phyloP scores from a whole-genome alignment of 192 early-diverging fungal species.

The Coemansia sp. region DNA sequence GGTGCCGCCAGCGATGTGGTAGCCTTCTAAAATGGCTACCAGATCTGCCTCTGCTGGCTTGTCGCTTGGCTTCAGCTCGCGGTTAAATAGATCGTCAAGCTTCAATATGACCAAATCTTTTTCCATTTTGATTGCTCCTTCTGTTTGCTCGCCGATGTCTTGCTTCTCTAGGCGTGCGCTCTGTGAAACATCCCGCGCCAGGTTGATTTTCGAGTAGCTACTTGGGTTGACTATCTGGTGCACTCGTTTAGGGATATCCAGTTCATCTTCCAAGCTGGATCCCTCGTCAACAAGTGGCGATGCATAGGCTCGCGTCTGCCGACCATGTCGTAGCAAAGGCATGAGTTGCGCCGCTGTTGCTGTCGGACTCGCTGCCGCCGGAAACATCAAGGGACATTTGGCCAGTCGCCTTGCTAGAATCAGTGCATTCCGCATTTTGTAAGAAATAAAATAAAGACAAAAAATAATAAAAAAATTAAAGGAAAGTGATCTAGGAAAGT shows the following conservation, averaged over 20 bases:
- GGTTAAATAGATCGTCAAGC: slow-evolving; percentile 21
- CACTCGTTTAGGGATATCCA: slow-evolving; percentile 15
- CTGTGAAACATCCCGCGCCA: slow-evolving; percentile 19
- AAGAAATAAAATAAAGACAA: slow-evolving; percentile 1
- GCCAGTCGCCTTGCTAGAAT: slow-evolving; percentile 8
- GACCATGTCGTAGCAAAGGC: neutral
- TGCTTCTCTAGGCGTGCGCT: neutral
- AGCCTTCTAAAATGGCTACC: slow-evolving; percentile 37
- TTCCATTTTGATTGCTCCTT: neutral
- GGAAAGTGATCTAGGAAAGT: too few species aligned
- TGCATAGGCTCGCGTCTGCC: slow-evolving; percentile 9
- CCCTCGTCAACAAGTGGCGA: slow-evolving; percentile 8
- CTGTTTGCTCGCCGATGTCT: slow-evolving; percentile 11
- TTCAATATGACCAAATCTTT: neutral
- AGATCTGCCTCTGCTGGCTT: slow-evolving; percentile 9
- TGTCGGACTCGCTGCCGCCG: neutral
- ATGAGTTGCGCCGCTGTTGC: neutral
- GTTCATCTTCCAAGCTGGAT: neutral
- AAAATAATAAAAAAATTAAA: too few species aligned
- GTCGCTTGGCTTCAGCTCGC: neutral
- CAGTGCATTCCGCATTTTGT: slow-evolving; percentile 29
- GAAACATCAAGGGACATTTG: neutral
- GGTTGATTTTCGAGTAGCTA: slow-evolving; percentile 24
- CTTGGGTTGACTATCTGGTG: slow-evolving; percentile 35
- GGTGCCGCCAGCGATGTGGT: slow-evolving; percentile 10